These are phyloP conservation scores for Porcisia hertigi DNA, from an alignment of 208 protist genomes.

Conservation along the genomic window DNA sequence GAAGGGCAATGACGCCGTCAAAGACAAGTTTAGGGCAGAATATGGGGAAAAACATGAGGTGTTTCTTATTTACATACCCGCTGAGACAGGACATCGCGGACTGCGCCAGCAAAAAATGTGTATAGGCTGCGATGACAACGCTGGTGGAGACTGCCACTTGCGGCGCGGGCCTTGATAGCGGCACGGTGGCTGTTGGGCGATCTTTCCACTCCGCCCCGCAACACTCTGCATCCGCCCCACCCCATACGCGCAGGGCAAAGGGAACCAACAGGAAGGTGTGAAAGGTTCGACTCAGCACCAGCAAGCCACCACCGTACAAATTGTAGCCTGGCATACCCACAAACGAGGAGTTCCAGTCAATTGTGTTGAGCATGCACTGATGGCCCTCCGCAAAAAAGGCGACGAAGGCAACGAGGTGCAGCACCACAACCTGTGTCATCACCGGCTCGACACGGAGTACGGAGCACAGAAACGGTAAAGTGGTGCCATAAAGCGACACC, in stretches of 20 bases:
- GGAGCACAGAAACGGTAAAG: constrained; percentile 31
- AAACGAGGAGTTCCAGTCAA: constrained; percentile 83
- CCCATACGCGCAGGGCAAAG: constrained; percentile 28
- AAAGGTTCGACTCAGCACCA: constrained; percentile 71
- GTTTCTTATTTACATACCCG: constrained; percentile 66
- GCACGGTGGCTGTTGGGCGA: not conserved
- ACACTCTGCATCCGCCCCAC: not conserved
- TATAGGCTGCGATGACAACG: constrained; percentile 36
- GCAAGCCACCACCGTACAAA: constrained; percentile 46
- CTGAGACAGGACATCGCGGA: constrained; percentile 55
- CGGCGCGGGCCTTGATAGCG: not conserved
- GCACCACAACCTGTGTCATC: constrained; percentile 35
- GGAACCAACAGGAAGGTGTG: constrained; percentile 56
- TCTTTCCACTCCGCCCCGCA: not conserved
- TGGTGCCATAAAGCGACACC: constrained; percentile 44
- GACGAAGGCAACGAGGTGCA: constrained; percentile 50
- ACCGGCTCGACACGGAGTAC: constrained; percentile 11
- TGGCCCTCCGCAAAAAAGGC: constrained; percentile 74
- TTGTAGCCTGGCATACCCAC: constrained; percentile 60
- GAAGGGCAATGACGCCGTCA: constrained; percentile 46
- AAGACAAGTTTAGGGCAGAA: constrained; percentile 86
- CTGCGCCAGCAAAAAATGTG: constrained; percentile 43
- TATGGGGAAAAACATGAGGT: constrained; percentile 89
- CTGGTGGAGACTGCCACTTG: not conserved
- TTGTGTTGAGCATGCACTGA: constrained; percentile 71